Conservation (phyloP, 1,284 basidiomycete species). For the Cyathus olla region DNA sequence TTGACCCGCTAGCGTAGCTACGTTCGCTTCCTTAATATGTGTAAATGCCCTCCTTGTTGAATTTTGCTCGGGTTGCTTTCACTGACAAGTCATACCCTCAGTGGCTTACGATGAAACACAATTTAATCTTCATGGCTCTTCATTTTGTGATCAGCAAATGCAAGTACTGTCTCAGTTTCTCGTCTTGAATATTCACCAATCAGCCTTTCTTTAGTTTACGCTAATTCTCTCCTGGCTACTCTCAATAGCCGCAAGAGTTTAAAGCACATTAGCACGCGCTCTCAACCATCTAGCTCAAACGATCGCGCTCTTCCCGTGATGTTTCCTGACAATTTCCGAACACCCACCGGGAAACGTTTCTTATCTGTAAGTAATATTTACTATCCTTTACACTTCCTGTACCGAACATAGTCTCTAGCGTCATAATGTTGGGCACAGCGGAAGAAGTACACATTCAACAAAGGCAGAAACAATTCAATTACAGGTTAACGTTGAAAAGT, state of each 20-base stretch:
- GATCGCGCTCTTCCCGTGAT: background rate
- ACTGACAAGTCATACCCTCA: slow-evolving; percentile 13
- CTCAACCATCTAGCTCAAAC: background rate
- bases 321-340: background rate
- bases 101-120: slow-evolving; percentile 55
- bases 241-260: too few relatives aligned
- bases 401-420: background rate
- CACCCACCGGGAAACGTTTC: background rate
- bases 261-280: background rate
- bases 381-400: background rate
- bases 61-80: background rate
- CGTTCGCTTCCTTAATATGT: slow-evolving; percentile 50
- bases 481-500: background rate
- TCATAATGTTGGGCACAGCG: background rate
- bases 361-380: background rate
- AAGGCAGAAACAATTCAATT: background rate
- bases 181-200: background rate
- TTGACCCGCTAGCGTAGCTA: slow-evolving; percentile 32
- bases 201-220: background rate
- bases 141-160: slow-evolving; percentile 60
- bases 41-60: slow-evolving; percentile 36
- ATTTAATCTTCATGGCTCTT: slow-evolving; percentile 54
- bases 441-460: too few relatives aligned
- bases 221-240: background rate
- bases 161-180: slow-evolving; percentile 22